Base-by-base conservation (phyloP, 2,329 filamentous ascomycete species). In the Aspergillus persii region DNA sequence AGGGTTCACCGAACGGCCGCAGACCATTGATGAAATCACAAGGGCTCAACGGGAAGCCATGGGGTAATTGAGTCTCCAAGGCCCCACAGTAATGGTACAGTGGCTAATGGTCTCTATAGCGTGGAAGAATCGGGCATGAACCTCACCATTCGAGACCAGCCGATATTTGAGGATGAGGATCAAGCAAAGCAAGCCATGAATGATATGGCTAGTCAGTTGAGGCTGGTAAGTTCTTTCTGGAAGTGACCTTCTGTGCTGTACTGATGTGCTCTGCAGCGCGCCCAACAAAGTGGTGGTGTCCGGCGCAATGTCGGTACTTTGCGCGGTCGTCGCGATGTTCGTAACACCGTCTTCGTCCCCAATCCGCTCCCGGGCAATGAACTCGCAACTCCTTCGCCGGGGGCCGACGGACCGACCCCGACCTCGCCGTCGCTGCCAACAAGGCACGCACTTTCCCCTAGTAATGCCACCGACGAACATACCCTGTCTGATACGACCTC, bases 271-370 rank as follows among this genome's bases (percentile, higher is more conserved):
- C 36, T 58, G 36, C 59, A 78, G 71, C 78, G 79, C 70, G 80
- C 79, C 46, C 78, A 78, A 58, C 76, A 77, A 41, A 74, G 76
- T 44, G 77, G 77, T 41, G 77, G 77, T 8, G 86, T 92, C 23
- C 84, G 85, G 58, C 85, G 89, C 29, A 89, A 87, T 68, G 79
- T 85, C 12, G 89, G 90, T 50, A 97, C 92, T 12, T 81, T 96
- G 15, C 86, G 95, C 66, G 95, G 95, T 54, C 89, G 95, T 61
- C 86, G 95, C 71, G 94, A 98, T 73, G 91, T 96, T 63, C 86
- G 94, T 60, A 96, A 96, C 75, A 97, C 93, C 1, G 88, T 96
- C 56, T 94, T 95, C 70, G 83, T 93, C 63, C 89, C 91, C 46
- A 77, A 76, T 46, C 68, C 76, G 9, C 67, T 68, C 9, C 73